Evolutionary conservation across 768 basidiomycete genomes (phyloP), one percentile per base, ranked within the genome.

Genomic region (Galerina marginata): DNA sequence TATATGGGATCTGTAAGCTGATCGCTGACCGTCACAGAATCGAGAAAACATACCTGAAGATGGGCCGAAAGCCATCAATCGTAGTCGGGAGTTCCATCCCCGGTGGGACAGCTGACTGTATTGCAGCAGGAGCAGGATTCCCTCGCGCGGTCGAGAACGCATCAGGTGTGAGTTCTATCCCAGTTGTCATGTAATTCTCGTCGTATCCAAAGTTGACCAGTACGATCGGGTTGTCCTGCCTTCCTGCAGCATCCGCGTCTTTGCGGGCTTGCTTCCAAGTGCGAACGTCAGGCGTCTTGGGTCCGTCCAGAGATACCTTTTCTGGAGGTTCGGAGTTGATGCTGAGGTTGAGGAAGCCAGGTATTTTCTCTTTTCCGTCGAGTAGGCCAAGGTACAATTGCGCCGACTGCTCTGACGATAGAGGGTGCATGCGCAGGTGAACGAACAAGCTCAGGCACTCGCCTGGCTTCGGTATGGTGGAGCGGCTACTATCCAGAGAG

Each of bases 81-180:
- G 45, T 44, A 4, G 14, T 26, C 33, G 51, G 42, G 11, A 25
- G 37, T 7, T 33, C 29, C 29, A 33, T 33, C 29, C 7, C 29
- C 29, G 29, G 29, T 5, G 29, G 29, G 29, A 33, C 29, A 5
- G 7, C 4, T 33, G 29, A 33, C 29, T 33, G 29, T 33, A 33
- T 33, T 7, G 29, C 29, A 20, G 29, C 39, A 9, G 50, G 50
- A 9, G 58, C 42, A 12, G 47, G 29, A 16, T 48, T 39, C 46
- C 56, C 61, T 5, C 42, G 26, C 4, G 61, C 52, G 5, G 57
- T 58, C 38, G 50, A 45, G 47, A 58, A 62, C 12, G 61, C 61
- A 38, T 62, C 61, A n/a, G 42, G 12, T 0, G 61, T 62, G 7
- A 62, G 45, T 40, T 62, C 61, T 12, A 62, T 48, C 26, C 51